phyloP scores from a whole-genome alignment of 306 rosid species.

The Pueraria montana region DNA sequence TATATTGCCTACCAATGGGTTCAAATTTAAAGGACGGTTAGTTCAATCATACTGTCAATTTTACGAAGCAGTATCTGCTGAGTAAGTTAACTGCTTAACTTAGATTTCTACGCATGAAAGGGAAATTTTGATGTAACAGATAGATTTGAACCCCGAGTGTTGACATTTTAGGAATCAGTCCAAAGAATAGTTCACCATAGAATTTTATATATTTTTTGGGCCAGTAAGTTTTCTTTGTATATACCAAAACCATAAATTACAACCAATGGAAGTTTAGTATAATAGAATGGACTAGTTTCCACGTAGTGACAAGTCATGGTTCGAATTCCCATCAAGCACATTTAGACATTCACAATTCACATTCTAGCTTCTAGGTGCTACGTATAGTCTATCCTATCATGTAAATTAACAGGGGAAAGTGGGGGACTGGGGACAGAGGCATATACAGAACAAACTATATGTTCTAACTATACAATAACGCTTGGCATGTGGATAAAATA shows the following conservation, averaged over 20 bases:
- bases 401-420: background rate
- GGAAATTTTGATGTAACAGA: conserved; percentile 37
- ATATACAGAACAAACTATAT: conserved; percentile 23
- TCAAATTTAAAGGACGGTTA: conserved; percentile 20
- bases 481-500: conserved; percentile 32
- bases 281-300: background rate
- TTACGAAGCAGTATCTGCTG: background rate
- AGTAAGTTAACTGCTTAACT: conserved; percentile 28
- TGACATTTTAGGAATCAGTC: conserved; percentile 47
- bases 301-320: background rate
- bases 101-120: background rate
- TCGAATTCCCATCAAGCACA: background rate
- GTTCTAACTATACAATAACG: conserved; percentile 10
- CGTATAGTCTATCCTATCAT: background rate
- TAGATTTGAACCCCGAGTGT: background rate
- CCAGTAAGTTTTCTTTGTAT: conserved; percentile 18
- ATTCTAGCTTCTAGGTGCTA: background rate
- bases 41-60: conserved; percentile 20
- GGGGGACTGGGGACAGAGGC: background rate
- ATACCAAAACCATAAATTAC: conserved; percentile 24
- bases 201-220: background rate
- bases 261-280: background rate
- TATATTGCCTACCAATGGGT: conserved; percentile 12
- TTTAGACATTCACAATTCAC: conserved; percentile 6
- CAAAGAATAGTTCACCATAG: conserved; percentile 53